Conservation (phyloP, 2,329 filamentous ascomycete genomes). For the Colletotrichum somersetense region DNA sequence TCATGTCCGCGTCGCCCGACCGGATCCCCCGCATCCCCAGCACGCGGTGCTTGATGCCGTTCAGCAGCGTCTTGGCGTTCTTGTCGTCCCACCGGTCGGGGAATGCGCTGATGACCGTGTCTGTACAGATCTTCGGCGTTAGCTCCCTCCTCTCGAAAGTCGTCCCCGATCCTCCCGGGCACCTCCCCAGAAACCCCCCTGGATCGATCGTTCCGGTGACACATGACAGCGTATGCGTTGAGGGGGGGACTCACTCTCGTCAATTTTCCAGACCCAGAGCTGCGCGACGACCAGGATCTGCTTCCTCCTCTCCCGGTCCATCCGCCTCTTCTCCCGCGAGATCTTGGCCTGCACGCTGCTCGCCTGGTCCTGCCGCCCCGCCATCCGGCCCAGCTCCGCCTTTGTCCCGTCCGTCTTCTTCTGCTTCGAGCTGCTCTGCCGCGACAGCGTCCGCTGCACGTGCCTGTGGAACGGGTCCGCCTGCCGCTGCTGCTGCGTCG, state of each 20-base stretch:
- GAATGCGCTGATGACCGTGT: constrained; percentile 42
- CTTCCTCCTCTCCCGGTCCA: constrained; percentile 47
- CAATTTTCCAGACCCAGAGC: constrained; percentile 43
- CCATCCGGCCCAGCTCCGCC: constrained; percentile 42
- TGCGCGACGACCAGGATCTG: constrained; percentile 48
- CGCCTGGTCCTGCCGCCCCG: constrained; percentile 41
- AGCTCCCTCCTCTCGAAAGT: too few relatives aligned
- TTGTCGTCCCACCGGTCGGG: constrained; percentile 43
- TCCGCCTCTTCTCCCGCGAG: constrained; percentile 33
- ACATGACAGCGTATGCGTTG: background rate
- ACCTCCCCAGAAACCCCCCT: too few relatives aligned
- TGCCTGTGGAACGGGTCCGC: constrained; percentile 33
- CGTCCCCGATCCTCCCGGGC: too few relatives aligned
- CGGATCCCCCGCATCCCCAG: constrained; percentile 30
- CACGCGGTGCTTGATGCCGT: constrained; percentile 42
- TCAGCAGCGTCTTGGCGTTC: constrained; percentile 43
- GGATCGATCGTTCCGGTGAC: background rate
- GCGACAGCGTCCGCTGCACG: constrained; percentile 25
- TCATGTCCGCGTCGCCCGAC: constrained; percentile 38
- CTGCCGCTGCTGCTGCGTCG: background rate
- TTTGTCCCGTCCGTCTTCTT: constrained; percentile 44
- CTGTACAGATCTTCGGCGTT: background rate
- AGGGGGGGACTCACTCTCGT: constrained; percentile 33
- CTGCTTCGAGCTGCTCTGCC: constrained; percentile 42
- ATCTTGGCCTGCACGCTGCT: constrained; percentile 41